phyloP scores from a whole-genome alignment of 805 yeast species.

The Maudiozyma saulgeensis region DNA sequence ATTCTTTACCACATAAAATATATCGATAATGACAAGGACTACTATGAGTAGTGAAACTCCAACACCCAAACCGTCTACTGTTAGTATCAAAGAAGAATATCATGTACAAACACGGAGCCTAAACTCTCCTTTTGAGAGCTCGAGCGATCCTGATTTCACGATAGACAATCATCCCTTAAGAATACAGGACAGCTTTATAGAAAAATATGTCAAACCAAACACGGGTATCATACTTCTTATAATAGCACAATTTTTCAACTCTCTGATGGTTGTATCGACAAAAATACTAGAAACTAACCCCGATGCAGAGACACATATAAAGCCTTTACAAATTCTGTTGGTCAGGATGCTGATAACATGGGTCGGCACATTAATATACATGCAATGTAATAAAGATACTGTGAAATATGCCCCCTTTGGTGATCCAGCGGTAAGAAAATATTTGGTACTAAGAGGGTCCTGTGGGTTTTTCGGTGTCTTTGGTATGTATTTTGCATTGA shows the following conservation, averaged over 20 bases:
- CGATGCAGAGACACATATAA: conserved; percentile 40
- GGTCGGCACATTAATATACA: conserved; percentile 45
- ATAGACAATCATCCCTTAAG: conserved; percentile 2
- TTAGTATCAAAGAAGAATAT: neutral
- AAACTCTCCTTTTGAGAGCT: neutral
- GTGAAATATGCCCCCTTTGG: conserved; percentile 64
- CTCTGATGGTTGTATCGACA: conserved; percentile 67
- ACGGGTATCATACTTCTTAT: conserved; percentile 51
- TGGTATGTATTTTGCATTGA: conserved; percentile 64
- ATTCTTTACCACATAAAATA: neutral
- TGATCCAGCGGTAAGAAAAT: conserved; percentile 44
- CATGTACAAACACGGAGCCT: neutral
- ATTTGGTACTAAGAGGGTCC: conserved; percentile 52
- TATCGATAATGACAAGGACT: neutral
- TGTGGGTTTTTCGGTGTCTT: conserved; percentile 77
- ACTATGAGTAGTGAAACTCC: neutral
- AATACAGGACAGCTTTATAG: conserved; percentile 3
- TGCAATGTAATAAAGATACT: conserved; percentile 34
- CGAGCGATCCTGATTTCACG: neutral
- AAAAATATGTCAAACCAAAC: conserved; percentile 27
- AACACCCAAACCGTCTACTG: neutral
- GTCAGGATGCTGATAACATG: conserved; percentile 71
- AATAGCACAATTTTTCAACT: conserved; percentile 61
- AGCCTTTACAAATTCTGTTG: conserved; percentile 70
- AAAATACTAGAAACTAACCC: conserved; percentile 57